A percentile compares a stretch with the other conserved stretches of the same genome.
Conservation (phyloP, 2,329 filamentous ascomycete species). For the Xylariaceae sp. region DNA sequence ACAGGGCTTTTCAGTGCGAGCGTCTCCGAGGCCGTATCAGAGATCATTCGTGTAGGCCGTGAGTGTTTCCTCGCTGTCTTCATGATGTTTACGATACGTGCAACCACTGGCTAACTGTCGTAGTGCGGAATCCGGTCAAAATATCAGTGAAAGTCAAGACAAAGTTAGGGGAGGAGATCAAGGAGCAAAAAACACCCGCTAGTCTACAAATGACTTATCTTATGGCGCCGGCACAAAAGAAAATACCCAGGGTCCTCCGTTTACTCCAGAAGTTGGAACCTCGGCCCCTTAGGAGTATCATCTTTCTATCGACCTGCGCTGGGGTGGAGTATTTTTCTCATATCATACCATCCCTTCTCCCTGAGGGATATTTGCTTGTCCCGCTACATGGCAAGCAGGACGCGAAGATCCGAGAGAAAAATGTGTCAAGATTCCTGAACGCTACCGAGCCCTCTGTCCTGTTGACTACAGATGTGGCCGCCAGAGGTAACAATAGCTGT, state of each 20-base stretch:
- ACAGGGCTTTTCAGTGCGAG: slow-evolving; percentile 94
- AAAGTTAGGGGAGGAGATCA: slow-evolving; percentile 59
- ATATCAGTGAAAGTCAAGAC: slow-evolving; percentile 90
- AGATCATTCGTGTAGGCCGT: slow-evolving; percentile 86
- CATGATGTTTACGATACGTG: too few species aligned
- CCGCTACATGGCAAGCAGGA: slow-evolving; percentile 91
- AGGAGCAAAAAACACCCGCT: slow-evolving; percentile 85
- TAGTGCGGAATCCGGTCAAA: slow-evolving; percentile 78
- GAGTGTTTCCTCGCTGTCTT: not conserved
- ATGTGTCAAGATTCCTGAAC: slow-evolving; percentile 76
- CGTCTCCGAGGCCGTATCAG: slow-evolving; percentile 90
- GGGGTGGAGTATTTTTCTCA: slow-evolving; percentile 92
- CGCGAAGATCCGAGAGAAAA: slow-evolving; percentile 80
- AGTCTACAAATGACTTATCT: slow-evolving; percentile 91
- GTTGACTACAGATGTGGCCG: slow-evolving; percentile 88
- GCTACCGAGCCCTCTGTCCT: slow-evolving; percentile 74
- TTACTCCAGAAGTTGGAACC: slow-evolving; percentile 68
- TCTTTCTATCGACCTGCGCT: slow-evolving; percentile 91
- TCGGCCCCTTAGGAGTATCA: slow-evolving; percentile 76
- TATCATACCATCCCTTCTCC: slow-evolving; percentile 69
- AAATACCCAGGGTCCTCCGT: slow-evolving; percentile 69
- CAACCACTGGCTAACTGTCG: too few species aligned
- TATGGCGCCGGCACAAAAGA: slow-evolving; percentile 69
- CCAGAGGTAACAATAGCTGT: slow-evolving; percentile 49
- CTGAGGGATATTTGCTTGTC: slow-evolving; percentile 63